Percentiles rank a stretch among this genome's conserved stretches.
phyloP scores from a whole-genome alignment of 164 flowering plant species.

The Chimonanthus praecox region DNA sequence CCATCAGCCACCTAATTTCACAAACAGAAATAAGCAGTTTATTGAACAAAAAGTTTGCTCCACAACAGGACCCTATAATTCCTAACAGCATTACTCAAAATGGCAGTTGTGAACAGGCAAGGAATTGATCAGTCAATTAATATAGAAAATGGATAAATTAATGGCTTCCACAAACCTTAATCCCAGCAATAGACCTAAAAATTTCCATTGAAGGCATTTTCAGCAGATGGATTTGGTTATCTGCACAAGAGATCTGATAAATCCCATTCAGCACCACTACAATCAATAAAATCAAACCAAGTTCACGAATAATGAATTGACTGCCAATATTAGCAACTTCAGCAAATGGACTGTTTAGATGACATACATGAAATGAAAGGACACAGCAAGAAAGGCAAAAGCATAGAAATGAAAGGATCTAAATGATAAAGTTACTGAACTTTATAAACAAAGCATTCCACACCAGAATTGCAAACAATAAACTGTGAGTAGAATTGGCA shows the following conservation, averaged over 20 bases:
- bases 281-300: background rate
- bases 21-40: too few relatives aligned
- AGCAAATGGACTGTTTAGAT: background rate
- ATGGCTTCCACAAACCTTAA: constrained; percentile 61
- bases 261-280: constrained; percentile 1
- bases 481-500: too few relatives aligned
- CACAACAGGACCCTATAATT: background rate
- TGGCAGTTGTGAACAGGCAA: background rate
- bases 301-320: background rate
- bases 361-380: background rate
- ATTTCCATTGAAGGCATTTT: constrained; percentile 84
- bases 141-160: background rate
- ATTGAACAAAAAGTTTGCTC: too few relatives aligned
- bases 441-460: too few relatives aligned
- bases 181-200: constrained; percentile 71
- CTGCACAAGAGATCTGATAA: constrained; percentile 85
- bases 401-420: too few relatives aligned
- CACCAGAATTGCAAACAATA: too few relatives aligned
- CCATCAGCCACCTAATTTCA: too few relatives aligned
- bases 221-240: constrained; percentile 84
- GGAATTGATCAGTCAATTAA: background rate
- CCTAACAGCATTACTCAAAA: background rate
- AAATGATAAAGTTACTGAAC: too few relatives aligned
- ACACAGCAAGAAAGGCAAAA: background rate
- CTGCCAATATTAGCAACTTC: background rate